These are phyloP conservation scores for Ogataea ganodermae DNA, from an alignment of 805 yeast species.

Conservation along the genomic window DNA sequence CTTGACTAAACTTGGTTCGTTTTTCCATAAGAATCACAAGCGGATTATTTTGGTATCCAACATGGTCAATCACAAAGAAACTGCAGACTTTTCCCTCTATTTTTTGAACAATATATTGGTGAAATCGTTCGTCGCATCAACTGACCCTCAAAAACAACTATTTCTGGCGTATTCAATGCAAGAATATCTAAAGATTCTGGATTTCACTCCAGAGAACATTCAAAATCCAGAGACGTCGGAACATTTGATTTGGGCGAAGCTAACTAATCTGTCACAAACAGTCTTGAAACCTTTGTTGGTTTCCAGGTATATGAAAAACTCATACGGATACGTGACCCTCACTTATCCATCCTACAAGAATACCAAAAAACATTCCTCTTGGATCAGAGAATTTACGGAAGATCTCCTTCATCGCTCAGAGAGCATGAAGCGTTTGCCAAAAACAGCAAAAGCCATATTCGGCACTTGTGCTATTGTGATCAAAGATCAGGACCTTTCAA, in stretches of 20 bases:
- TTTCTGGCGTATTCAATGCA: conserved; percentile 89
- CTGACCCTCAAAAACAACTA: conserved; percentile 80
- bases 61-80: conserved; percentile 62
- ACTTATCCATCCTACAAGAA: conserved; percentile 65
- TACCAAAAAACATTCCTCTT: conserved; percentile 57
- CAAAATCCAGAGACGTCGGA: conserved; percentile 32
- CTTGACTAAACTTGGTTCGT: conserved; percentile 49
- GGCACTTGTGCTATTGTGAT: conserved; percentile 64
- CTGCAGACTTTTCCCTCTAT: conserved; percentile 60
- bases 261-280: conserved; percentile 66
- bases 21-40: conserved; percentile 37
- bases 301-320: conserved; percentile 67
- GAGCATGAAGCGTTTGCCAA: conserved; percentile 21
- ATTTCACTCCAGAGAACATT: conserved; percentile 32
- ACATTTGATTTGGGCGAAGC: conserved; percentile 55
- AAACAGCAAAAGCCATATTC: conserved; percentile 48
- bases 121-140: conserved; percentile 86
- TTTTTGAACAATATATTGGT: conserved; percentile 73
- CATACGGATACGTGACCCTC: conserved; percentile 45
- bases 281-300: conserved; percentile 74
- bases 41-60: conserved; percentile 57
- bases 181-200: conserved; percentile 69
- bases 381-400: conserved; percentile 73
- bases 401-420: conserved; percentile 57
- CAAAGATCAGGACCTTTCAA: conserved; percentile 66